phyloP scores from a whole-genome alignment of 768 basidiomycete species.

The Russula sp. region DNA sequence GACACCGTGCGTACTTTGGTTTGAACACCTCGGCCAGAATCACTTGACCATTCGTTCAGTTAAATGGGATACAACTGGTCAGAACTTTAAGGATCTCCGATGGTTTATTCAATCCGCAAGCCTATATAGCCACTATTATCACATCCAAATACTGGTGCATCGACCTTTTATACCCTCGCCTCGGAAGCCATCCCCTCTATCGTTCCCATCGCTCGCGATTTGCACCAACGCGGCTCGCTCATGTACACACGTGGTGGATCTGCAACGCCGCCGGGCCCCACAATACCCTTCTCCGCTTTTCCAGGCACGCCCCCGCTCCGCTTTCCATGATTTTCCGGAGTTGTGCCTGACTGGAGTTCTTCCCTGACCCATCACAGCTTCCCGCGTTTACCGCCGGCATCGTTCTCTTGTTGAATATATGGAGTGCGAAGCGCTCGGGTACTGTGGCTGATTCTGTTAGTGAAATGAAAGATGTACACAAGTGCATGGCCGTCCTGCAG shows the following conservation, averaged over 20 bases:
- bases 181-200: slow-evolving; percentile 27
- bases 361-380: slow-evolving; percentile 18
- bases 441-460: slow-evolving; percentile 8
- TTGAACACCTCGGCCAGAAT: not conserved
- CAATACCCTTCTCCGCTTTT: slow-evolving; percentile 19
- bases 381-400: slow-evolving; percentile 34
- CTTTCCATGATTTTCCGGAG: not conserved
- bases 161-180: slow-evolving; percentile 41
- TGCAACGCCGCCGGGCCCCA: slow-evolving; percentile 25
- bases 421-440: slow-evolving; percentile 31
- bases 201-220: slow-evolving; percentile 42
- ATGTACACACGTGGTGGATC: slow-evolving; percentile 37
- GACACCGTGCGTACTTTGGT: slow-evolving; percentile 26
- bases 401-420: slow-evolving; percentile 39
- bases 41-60: slow-evolving; percentile 6
- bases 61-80: slow-evolving; percentile 23
- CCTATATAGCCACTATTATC: slow-evolving; percentile 37
- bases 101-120: slow-evolving; percentile 32
- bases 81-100: slow-evolving; percentile 15
- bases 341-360: slow-evolving; percentile 8
- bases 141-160: slow-evolving; percentile 40
- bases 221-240: slow-evolving; percentile 46
- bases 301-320: slow-evolving; percentile 5
- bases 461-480: slow-evolving; percentile 23
- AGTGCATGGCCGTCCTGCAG: slow-evolving; percentile 20